Evolutionary conservation across 2,329 filamentous ascomycete genomes (phyloP).

Genomic region (Ophiosphaerella herpotricha): DNA sequence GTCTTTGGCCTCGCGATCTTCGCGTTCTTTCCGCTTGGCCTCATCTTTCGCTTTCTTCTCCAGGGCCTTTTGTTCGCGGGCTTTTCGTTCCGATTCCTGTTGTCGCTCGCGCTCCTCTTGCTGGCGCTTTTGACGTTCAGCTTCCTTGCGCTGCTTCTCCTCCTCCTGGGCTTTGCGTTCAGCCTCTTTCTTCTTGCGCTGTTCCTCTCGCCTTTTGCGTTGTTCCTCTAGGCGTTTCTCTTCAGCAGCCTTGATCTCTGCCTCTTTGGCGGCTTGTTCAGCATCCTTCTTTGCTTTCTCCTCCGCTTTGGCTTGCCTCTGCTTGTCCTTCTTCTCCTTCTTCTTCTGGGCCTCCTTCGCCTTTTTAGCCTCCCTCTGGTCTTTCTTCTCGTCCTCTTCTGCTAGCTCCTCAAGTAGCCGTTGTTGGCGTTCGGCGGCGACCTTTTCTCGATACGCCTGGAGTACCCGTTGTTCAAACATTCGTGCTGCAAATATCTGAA

Average conservation of each 20-base stretch:
- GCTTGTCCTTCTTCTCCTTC: slow-evolving; percentile 89
- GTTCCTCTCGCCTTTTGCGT: slow-evolving; percentile 82
- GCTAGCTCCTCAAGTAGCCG: slow-evolving; percentile 90
- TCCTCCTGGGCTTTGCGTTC: slow-evolving; percentile 91
- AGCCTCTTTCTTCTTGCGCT: slow-evolving; percentile 86
- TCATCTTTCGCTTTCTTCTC: slow-evolving; percentile 78
- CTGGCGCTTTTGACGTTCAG: slow-evolving; percentile 76
- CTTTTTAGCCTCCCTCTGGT: slow-evolving; percentile 87
- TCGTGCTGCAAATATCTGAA: slow-evolving; percentile 96
- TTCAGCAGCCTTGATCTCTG: slow-evolving; percentile 74
- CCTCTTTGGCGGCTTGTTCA: slow-evolving; percentile 86
- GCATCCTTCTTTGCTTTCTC: slow-evolving; percentile 87
- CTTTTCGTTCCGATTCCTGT: slow-evolving; percentile 82
- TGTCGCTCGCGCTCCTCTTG: slow-evolving; percentile 87
- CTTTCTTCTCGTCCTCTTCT: slow-evolving; percentile 77
- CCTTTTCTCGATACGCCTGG: slow-evolving; percentile 96
- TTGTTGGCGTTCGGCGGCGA: slow-evolving; percentile 87
- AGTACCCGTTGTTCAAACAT: slow-evolving; percentile 99
- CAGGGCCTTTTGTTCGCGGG: slow-evolving; percentile 75
- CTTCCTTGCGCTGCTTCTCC: slow-evolving; percentile 81
- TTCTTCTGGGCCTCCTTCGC: slow-evolving; percentile 92
- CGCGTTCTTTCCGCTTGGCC: slow-evolving; percentile 76
- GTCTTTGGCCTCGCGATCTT: slow-evolving; percentile 66
- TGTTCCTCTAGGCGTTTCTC: slow-evolving; percentile 80
- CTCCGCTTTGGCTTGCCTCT: slow-evolving; percentile 87